Evolutionary conservation across 2,329 filamentous ascomycete genomes (phyloP), one percentile per base, ranked within the genome.

Genomic region (Hymenoscyphus repandus): DNA sequence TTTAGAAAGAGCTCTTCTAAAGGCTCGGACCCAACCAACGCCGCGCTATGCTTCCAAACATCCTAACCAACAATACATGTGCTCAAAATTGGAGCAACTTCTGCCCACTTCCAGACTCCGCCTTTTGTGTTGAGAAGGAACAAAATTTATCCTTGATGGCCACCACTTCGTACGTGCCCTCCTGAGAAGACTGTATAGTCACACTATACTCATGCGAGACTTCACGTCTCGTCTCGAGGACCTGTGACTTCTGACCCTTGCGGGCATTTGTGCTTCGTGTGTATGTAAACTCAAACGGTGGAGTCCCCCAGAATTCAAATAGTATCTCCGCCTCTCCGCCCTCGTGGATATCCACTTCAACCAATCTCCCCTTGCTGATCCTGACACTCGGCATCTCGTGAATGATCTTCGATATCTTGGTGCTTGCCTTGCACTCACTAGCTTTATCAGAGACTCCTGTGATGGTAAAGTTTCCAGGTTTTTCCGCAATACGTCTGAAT

Each of bases 251-350:
- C 68, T 90, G 88, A 1, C 86, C 86, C 72, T 85, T 90, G 52
- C 65, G 62, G n/a, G 83, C 84, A 66, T 96, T 96, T 40, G 89
- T 89, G 69, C 86, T 93, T 55, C 93, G 80, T 17, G 90, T 97
- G 68, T 95, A 97, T 51, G 92, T 96, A 66, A 97, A 99, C 70
- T 97, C 93, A 64, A 99, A 99, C 1, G 93, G 93, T 55, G 93
- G 90, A 5, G 88, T 91, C 50, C 95, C 93, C 74, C 88, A 91
- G 71, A 99, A 99, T 63, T 96, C 88, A 62, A 99, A 97, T 6
- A 90, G 73, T 47, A 99, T 90, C 66, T 96, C 89, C 1, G 93
- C 90, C 66, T 95, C 88, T 55, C 90, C 90, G 60, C 93, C 93
- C 73, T 99, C 92, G 68, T 97, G 95, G 56, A 99, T 99, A 66